phyloP scores from a whole-genome alignment of 805 yeast genomes.

The Suhomyces sp. region DNA sequence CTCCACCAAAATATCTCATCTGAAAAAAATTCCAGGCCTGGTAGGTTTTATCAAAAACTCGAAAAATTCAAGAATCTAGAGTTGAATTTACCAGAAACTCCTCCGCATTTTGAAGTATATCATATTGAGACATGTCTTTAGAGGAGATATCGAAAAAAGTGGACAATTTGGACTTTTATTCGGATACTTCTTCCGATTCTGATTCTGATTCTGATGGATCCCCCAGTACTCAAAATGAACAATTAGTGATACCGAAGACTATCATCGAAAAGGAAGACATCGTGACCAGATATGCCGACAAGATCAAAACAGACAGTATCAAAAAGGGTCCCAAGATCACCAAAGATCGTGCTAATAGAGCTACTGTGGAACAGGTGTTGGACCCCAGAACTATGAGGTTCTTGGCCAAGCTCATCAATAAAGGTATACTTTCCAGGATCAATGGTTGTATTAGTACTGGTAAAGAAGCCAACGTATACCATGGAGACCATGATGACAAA shows the following conservation, averaged over 20 bases:
- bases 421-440: slow-evolving; percentile 79
- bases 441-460: slow-evolving; percentile 97
- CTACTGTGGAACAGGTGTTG: slow-evolving; percentile 94
- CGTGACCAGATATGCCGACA: slow-evolving; percentile 60
- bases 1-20: no score
- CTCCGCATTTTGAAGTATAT: no score
- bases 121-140: neutral
- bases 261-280: slow-evolving; percentile 44
- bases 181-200: no score
- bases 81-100: no score
- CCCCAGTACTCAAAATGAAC: no score
- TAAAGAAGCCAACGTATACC: slow-evolving; percentile 96
- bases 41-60: no score
- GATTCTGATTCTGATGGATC: no score
- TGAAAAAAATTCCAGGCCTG: slow-evolving; percentile 3
- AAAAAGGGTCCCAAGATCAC: slow-evolving; percentile 58
- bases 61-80: no score
- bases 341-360: slow-evolving; percentile 87
- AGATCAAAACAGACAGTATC: slow-evolving; percentile 62
- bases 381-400: slow-evolving; percentile 92
- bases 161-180: neutral
- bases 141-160: neutral
- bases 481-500: slow-evolving; percentile 60
- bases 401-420: slow-evolving; percentile 74
- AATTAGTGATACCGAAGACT: slow-evolving; percentile 24